These are phyloP conservation scores for Penicillium aurantiogriseum DNA, from an alignment of 2,329 filamentous ascomycete species.

Conservation along the genomic window DNA sequence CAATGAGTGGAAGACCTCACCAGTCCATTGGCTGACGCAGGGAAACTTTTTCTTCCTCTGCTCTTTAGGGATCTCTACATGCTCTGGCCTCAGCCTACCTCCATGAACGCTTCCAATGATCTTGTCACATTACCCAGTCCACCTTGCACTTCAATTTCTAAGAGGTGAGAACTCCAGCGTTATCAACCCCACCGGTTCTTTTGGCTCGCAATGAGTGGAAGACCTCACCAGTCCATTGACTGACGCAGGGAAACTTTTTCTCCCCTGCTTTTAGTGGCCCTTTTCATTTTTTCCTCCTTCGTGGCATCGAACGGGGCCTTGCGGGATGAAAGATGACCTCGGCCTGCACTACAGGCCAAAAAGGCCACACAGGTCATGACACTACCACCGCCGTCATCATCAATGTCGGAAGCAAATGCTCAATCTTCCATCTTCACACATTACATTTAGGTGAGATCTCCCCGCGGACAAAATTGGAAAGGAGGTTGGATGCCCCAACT, in stretches of 20 bases:
- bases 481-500: too few relatives aligned
- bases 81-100: too few relatives aligned
- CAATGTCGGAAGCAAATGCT: too few relatives aligned
- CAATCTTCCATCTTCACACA: background rate
- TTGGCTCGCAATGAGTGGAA: background rate
- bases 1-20: constrained; percentile 1
- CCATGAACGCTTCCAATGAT: too few relatives aligned
- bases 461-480: background rate
- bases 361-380: background rate
- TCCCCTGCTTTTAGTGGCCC: too few relatives aligned
- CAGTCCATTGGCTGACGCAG: constrained; percentile 1
- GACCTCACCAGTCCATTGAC: constrained; percentile 2
- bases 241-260: background rate
- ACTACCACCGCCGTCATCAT: too few relatives aligned
- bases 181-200: background rate
- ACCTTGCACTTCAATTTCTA: too few relatives aligned
- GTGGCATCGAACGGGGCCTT: background rate
- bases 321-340: too few relatives aligned
- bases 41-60: background rate
- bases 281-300: background rate
- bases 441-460: background rate
- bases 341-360: background rate
- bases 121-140: too few relatives aligned
- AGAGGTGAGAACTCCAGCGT: constrained; percentile 3
- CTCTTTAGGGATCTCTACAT: background rate